Evolutionary conservation across 2,329 filamentous ascomycete genomes (phyloP).

Genomic region (Colletotrichum endophyticum): DNA sequence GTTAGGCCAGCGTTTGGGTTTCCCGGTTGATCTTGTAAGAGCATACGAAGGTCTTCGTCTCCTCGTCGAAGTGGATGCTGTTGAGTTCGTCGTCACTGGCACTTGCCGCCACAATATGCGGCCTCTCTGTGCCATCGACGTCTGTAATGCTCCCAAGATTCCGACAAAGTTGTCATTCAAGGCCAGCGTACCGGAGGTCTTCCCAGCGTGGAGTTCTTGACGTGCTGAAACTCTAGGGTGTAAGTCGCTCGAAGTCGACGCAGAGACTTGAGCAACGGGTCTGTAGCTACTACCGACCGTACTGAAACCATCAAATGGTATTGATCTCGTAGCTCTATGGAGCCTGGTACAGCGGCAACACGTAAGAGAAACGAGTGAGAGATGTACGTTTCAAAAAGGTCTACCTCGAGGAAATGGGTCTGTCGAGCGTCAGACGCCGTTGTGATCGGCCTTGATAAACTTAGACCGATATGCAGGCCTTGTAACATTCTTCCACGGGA

Average conservation of each 20-base stretch:
- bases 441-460: neutral
- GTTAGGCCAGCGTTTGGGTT: neutral
- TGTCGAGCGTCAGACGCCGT: neutral
- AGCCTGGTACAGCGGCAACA: neutral
- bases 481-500: neutral
- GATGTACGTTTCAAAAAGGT: neutral
- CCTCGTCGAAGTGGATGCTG: neutral
- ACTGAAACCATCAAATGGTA: neutral
- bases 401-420: neutral
- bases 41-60: neutral
- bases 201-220: neutral
- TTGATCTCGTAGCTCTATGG: neutral
- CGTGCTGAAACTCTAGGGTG: neutral
- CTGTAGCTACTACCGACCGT: neutral
- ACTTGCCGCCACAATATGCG: neutral
- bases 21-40: neutral
- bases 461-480: neutral
- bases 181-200: neutral
- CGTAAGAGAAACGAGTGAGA: neutral
- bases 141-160: neutral
- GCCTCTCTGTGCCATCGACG: neutral
- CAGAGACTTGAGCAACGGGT: neutral
- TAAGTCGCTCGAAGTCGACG: neutral
- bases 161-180: neutral
- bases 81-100: neutral